Percentiles rank a stretch among this genome's conserved stretches.
These are phyloP conservation scores for Apiospora saccharicola DNA, from an alignment of 2,329 filamentous ascomycete genomes.

Conservation along the genomic window DNA sequence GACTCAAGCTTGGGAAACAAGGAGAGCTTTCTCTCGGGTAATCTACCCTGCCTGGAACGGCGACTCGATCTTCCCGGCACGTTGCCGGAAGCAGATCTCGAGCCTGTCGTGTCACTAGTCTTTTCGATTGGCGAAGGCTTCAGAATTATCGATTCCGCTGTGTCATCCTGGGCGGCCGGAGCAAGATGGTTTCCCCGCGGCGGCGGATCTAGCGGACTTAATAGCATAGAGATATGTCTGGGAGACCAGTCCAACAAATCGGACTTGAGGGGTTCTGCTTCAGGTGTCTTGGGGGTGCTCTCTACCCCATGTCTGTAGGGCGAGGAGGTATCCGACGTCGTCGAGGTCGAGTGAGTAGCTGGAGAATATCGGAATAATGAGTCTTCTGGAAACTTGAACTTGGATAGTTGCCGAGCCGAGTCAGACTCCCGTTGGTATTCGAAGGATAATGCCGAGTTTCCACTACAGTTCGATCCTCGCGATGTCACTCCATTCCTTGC, in stretches of 20 bases:
- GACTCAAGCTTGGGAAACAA: constrained; percentile 31
- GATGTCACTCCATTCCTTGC: constrained; percentile 6
- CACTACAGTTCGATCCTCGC: constrained; percentile 24
- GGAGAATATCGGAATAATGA: constrained; percentile 30
- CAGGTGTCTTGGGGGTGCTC: constrained; percentile 1
- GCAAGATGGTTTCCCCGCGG: constrained; percentile 29
- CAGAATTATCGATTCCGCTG: constrained; percentile 29
- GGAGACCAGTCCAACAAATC: constrained; percentile 40
- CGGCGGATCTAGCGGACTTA: constrained; percentile 38
- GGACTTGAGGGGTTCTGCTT: constrained; percentile 25
- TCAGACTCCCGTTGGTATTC: constrained; percentile 29
- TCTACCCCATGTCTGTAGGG: not conserved
- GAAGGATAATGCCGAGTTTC: not conserved
- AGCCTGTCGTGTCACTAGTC: not conserved
- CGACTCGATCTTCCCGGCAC: constrained; percentile 19
- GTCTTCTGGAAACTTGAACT: constrained; percentile 41
- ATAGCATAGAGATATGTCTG: constrained; percentile 39
- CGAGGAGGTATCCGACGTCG: not conserved
- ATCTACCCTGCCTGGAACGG: constrained; percentile 25
- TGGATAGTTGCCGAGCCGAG: constrained; percentile 22
- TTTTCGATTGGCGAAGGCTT: constrained; percentile 34
- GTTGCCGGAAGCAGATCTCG: not conserved
- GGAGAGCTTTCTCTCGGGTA: constrained; percentile 28
- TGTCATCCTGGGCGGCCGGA: constrained; percentile 25
- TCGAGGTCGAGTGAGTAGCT: not conserved